Percentiles rank a stretch among this genome's conserved stretches.
Evolutionary conservation across 225 moss, liverwort and hornwort genomes (phyloP).

Genomic region (Straminergon stramineum): DNA sequence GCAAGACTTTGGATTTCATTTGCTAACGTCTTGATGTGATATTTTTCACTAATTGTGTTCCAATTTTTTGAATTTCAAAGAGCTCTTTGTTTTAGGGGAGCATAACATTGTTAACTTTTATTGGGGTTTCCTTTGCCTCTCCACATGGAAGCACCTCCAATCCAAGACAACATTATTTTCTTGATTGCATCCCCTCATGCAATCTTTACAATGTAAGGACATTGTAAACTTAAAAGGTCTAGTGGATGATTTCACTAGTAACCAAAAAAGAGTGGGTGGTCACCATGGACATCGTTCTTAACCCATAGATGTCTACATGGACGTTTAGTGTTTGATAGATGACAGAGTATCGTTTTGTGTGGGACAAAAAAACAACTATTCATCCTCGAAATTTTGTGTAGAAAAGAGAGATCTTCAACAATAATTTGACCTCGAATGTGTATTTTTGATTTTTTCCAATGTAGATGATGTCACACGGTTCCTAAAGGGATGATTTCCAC

Average conservation of each 20-base stretch:
- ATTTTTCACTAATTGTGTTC: neutral
- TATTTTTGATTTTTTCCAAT: too few relatives aligned
- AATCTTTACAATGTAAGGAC: neutral
- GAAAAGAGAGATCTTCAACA: too few relatives aligned
- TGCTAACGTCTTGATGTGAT: neutral
- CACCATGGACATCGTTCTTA: too few relatives aligned
- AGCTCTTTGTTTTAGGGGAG: neutral
- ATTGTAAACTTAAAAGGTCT: fast-evolving
- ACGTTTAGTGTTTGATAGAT: too few relatives aligned
- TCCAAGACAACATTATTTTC: neutral
- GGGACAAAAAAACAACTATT: too few relatives aligned
- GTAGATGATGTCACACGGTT: too few relatives aligned
- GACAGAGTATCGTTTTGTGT: too few relatives aligned
- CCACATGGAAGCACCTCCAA: fast-evolving
- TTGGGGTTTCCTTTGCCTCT: neutral
- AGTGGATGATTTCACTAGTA: neutral
- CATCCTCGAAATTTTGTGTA: too few relatives aligned
- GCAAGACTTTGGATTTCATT: neutral
- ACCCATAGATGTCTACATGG: too few relatives aligned
- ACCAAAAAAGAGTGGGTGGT: fast-evolving
- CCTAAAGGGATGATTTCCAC: too few relatives aligned
- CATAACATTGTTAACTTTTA: neutral
- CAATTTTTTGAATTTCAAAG: neutral
- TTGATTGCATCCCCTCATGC: neutral
- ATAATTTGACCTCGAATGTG: too few relatives aligned